These are phyloP conservation scores for Mercurialis annua DNA, from an alignment of 345 rosid genomes.

Conservation along the genomic window DNA sequence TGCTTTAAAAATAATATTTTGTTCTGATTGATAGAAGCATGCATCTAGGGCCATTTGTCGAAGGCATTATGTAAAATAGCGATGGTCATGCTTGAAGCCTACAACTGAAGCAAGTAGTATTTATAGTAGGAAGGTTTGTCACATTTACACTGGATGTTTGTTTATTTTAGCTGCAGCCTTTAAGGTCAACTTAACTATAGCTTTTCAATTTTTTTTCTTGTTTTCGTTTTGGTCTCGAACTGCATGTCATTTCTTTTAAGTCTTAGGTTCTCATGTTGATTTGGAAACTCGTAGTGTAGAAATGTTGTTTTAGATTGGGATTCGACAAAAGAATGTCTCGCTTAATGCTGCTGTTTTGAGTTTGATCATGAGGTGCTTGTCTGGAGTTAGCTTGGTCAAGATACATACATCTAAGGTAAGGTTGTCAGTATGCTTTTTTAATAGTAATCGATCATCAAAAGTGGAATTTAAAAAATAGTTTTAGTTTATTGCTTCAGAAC, in stretches of 20 bases:
- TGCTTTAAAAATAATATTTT: background rate
- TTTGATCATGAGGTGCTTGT: conserved; percentile 16
- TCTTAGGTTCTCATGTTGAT: background rate
- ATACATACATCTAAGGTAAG: background rate
- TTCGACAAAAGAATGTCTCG: background rate
- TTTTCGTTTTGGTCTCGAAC: background rate
- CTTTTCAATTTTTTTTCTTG: background rate
- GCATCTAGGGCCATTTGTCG: background rate
- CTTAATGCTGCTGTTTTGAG: conserved; percentile 18
- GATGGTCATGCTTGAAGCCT: background rate
- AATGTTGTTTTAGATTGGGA: background rate
- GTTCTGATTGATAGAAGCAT: conserved; percentile 1
- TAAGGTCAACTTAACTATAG: background rate
- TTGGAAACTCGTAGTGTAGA: background rate
- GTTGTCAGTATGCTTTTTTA: background rate
- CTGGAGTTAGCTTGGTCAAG: background rate
- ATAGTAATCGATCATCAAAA: background rate
- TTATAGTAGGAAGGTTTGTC: background rate
- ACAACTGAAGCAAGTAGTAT: background rate
- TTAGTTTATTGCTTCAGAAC: conserved; percentile 28
- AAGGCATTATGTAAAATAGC: background rate
- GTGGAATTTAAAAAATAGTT: background rate
- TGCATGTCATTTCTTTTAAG: background rate
- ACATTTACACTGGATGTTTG: background rate
- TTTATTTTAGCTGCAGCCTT: background rate